Evolutionary conservation across 1,284 basidiomycete genomes (phyloP), one percentile per base, ranked within the genome.

Genomic region (Cryptococcus floricola): DNA sequence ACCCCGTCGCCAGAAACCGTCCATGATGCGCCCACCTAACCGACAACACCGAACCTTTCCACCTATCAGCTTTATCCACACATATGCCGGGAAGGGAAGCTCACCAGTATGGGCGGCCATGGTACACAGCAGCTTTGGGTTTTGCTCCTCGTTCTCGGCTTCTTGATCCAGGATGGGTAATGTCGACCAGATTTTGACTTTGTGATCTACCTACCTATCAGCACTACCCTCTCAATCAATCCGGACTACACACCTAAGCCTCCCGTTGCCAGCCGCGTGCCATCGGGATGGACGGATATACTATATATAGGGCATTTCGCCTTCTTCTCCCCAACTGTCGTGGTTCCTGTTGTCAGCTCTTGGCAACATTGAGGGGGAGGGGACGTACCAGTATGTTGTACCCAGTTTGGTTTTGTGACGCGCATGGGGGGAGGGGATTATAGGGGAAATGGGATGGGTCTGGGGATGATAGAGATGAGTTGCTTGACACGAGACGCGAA

Each of bases 21-120:
- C 95, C 96, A 14, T 89, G 91, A 74, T 95, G 87, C 12, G 93
- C 91, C 95, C 95, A 99, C 55, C 95, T 80, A n/a, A 98, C 89
- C 16, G 88, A 87, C 25, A 98, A 80, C 2, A 99, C 95, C 0
- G 92, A 90, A 0, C 95, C 81, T 82, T 59, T 8, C 18, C 38
- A 6, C 9, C 23, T 27, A 46, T 50, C 37, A 41, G 47, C 42
- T 28, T 49, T 41, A 7, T 8, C 25, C 9, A 6, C 23, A 10
- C 43, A 9, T 18, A 14, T 19, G 18, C 28, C 34, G 28, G 9
- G 7, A 18, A 12, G 45, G 18, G 39, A 16, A 10, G 61, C 77
- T 57, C 39, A 79, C 81, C 95, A 0, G 90, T 91, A 72, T 98
- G 96, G 82, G 93, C 89, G 0, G 88, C 85, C 53, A 98, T 83